These are phyloP conservation scores for Pelargonium nanum DNA, from an alignment of 345 rosid genomes.

Conservation along the genomic window DNA sequence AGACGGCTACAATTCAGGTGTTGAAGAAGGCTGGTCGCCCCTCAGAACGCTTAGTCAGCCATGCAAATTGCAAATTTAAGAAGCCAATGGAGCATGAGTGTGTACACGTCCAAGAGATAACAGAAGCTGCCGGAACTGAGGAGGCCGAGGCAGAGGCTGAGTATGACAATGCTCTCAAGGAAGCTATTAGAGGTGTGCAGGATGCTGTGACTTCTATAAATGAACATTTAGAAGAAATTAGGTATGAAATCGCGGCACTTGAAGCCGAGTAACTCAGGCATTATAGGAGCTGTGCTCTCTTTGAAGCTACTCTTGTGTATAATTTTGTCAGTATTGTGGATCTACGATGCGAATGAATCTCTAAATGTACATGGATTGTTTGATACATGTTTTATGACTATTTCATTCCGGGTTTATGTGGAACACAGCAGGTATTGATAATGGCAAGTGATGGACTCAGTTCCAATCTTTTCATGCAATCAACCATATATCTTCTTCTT, in stretches of 20 bases:
- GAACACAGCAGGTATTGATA: too few relatives aligned
- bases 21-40: conserved; percentile 83
- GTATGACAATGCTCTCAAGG: conserved; percentile 69
- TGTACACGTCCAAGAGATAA: conserved; percentile 75
- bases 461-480: too few relatives aligned
- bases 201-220: conserved; percentile 73
- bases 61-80: conserved; percentile 59
- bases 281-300: too few relatives aligned
- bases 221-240: conserved; percentile 68
- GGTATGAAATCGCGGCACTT: conserved; percentile 68
- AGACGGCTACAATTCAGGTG: conserved; percentile 82
- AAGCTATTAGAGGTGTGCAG: conserved; percentile 84
- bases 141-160: conserved; percentile 87
- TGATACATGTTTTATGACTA: too few relatives aligned
- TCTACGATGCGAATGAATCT: too few relatives aligned
- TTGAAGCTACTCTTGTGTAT: not conserved
- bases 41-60: conserved; percentile 63
- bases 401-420: too few relatives aligned
- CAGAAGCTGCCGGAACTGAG: conserved; percentile 76
- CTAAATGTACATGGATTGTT: too few relatives aligned
- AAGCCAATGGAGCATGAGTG: conserved; percentile 69
- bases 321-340: too few relatives aligned
- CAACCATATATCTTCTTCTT: too few relatives aligned
- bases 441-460: too few relatives aligned
- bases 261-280: conserved; percentile 26